Conservation (phyloP, 2,329 filamentous ascomycete species). For the Fusarium tuaranense region DNA sequence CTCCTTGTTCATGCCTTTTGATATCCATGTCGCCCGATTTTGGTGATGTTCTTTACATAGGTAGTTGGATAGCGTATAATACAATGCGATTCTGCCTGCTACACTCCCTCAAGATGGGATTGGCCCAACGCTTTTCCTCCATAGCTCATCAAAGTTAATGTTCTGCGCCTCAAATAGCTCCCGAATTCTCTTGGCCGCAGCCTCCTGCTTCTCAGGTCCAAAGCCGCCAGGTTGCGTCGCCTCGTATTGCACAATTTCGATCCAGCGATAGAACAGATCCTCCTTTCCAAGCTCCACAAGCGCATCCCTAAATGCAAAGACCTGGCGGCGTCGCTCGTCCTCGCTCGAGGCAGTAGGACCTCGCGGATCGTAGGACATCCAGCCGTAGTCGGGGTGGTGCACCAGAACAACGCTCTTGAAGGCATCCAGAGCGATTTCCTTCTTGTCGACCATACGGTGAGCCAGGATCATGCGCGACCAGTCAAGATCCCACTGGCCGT, state of each 20-base stretch:
- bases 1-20: not conserved
- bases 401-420: constrained; percentile 80
- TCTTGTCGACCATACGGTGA: constrained; percentile 75
- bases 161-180: constrained; percentile 79
- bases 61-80: not conserved
- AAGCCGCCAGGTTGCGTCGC: constrained; percentile 83
- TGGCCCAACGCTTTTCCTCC: constrained; percentile 66
- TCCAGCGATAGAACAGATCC: constrained; percentile 90
- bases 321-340: constrained; percentile 76
- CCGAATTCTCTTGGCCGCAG: constrained; percentile 79
- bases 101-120: not conserved
- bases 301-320: constrained; percentile 83
- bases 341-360: constrained; percentile 64
- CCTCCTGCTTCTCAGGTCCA: constrained; percentile 77
- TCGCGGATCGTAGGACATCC: constrained; percentile 71
- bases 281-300: constrained; percentile 84
- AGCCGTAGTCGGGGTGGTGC: constrained; percentile 75
- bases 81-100: not conserved
- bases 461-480: constrained; percentile 84
- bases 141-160: constrained; percentile 86
- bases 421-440: constrained; percentile 70
- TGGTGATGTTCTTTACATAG: not conserved
- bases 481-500: constrained; percentile 87
- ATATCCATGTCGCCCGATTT: not conserved
- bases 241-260: constrained; percentile 92